phyloP scores from a whole-genome alignment of 2,329 filamentous ascomycete species.

The Emydomyces testavorans region DNA sequence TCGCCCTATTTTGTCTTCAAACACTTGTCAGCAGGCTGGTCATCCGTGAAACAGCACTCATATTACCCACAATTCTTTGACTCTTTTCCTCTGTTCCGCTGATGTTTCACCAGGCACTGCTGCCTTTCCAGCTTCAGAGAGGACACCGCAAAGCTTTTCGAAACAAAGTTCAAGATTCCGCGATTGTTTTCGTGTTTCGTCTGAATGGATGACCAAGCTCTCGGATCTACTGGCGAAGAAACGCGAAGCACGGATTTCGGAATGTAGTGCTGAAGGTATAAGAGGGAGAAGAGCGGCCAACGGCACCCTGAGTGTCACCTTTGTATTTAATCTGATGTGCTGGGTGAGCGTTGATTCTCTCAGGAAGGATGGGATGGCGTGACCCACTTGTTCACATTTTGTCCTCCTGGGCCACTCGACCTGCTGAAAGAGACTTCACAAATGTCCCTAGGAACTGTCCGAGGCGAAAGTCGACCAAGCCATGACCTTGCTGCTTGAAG shows the following conservation, averaged over 20 bases:
- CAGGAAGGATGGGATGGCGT: too few relatives aligned
- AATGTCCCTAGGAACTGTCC: constrained; percentile 45
- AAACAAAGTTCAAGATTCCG: constrained; percentile 51
- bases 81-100: constrained; percentile 43
- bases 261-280: constrained; percentile 45
- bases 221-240: constrained; percentile 45
- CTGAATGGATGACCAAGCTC: constrained; percentile 50
- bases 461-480: constrained; percentile 43
- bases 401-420: constrained; percentile 53
- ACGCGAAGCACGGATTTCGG: constrained; percentile 41
- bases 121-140: constrained; percentile 41
- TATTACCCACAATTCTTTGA: constrained; percentile 41
- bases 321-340: constrained; percentile 49
- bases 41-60: not conserved
- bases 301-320: constrained; percentile 51
- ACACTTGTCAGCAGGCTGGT: not conserved
- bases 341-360: not conserved
- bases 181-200: constrained; percentile 51
- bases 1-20: constrained; percentile 44
- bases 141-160: constrained; percentile 44
- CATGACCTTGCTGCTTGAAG: constrained; percentile 42
- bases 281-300: constrained; percentile 42
- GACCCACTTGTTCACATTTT: constrained; percentile 56
- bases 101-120: constrained; percentile 51
- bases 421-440: constrained; percentile 51